Percentiles rank a stretch among this genome's conserved stretches.
These are phyloP conservation scores for Termitomyces eurrhizus DNA, from an alignment of 768 basidiomycete species.

Conservation along the genomic window DNA sequence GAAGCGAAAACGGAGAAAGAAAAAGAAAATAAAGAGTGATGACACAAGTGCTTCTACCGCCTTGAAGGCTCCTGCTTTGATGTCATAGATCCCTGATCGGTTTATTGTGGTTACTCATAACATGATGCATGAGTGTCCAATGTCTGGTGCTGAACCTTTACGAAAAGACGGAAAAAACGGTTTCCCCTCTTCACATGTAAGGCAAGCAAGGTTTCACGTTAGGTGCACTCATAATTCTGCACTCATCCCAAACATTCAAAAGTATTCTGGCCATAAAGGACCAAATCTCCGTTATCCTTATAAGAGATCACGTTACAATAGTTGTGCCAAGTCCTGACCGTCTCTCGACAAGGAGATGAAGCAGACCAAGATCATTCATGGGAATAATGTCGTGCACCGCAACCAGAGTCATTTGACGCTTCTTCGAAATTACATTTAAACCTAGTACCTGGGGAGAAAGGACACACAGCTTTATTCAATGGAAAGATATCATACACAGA, in stretches of 20 bases:
- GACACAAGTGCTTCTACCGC: slow-evolving; percentile 1
- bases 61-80: neutral
- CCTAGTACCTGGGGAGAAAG: neutral
- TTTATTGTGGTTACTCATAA: neutral
- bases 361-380: neutral
- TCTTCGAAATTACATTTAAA: neutral
- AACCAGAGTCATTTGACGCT: neutral
- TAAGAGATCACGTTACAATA: neutral
- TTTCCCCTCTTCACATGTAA: neutral
- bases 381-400: neutral
- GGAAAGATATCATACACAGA: neutral
- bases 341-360: neutral
- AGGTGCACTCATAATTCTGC: too few relatives aligned
- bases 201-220: neutral
- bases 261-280: neutral
- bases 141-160: neutral
- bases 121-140: too few relatives aligned
- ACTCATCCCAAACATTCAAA: neutral
- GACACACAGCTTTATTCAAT: neutral
- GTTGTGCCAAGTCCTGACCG: neutral
- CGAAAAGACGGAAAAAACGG: neutral
- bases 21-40: slow-evolving; percentile 28
- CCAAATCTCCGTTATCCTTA: neutral
- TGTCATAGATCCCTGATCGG: neutral
- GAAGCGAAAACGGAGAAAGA: slow-evolving; percentile 52